phyloP scores from a whole-genome alignment of 2,329 filamentous ascomycete species.

The Colletotrichum sojae region DNA sequence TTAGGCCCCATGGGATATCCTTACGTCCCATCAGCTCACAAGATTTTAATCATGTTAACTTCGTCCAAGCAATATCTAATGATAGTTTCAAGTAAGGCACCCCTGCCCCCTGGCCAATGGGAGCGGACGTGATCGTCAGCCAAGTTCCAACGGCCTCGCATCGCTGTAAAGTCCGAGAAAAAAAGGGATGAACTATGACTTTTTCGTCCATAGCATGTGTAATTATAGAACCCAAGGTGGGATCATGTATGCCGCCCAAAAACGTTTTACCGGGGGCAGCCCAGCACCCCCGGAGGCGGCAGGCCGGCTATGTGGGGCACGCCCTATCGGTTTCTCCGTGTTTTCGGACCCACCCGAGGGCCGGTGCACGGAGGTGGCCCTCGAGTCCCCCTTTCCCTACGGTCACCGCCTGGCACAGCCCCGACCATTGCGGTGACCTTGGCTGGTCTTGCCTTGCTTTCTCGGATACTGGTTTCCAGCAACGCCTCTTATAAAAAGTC shows the following conservation, averaged over 20 bases:
- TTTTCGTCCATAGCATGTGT: background rate
- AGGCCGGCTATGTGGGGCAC: conserved; percentile 8
- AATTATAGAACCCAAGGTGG: conserved; percentile 8
- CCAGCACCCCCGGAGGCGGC: background rate
- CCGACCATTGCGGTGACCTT: background rate
- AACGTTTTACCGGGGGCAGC: conserved; percentile 2
- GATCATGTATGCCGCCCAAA: background rate
- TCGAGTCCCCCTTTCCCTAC: conserved; percentile 2
- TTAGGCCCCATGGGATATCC: conserved; percentile 3
- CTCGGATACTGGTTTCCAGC: background rate
- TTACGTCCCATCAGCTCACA: background rate
- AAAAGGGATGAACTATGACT: conserved; percentile 19
- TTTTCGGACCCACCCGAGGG: conserved; percentile 12
- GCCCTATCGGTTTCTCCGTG: conserved; percentile 26
- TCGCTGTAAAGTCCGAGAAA: conserved; percentile 3
- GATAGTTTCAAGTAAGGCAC: conserved; percentile 5
- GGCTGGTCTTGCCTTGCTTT: background rate
- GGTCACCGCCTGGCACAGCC: background rate
- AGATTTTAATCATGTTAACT: conserved; percentile 6
- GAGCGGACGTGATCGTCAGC: background rate
- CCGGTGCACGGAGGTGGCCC: background rate
- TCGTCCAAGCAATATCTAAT: conserved; percentile 14
- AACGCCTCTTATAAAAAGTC: background rate
- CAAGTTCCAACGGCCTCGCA: background rate
- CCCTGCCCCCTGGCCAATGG: background rate